Conservation (phyloP, 805 yeast genomes). For the Kockiozyma suomiensis region DNA sequence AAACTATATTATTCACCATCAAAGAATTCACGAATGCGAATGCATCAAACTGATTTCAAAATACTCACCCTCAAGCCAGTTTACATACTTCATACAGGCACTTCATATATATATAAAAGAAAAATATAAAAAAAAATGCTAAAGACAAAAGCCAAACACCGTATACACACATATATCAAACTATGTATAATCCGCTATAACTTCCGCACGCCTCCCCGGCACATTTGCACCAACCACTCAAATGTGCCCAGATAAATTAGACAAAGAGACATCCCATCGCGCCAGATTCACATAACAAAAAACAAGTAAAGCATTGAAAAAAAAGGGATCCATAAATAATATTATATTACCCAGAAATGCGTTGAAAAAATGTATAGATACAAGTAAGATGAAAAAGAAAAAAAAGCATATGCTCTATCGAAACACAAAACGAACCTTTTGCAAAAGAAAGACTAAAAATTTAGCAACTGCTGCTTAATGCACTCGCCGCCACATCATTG, state of each 20-base stretch:
- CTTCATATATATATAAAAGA: background rate
- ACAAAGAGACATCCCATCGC: background rate
- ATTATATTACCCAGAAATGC: no score
- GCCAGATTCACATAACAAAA: background rate
- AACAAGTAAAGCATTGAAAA: background rate
- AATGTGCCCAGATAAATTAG: background rate
- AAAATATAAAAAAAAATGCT: background rate
- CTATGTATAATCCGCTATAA: background rate
- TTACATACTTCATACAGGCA: background rate
- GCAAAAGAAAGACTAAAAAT: background rate
- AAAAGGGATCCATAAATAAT: no score
- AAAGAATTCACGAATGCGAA: background rate
- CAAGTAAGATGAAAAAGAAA: background rate
- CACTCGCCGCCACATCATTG: background rate
- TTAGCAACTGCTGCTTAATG: constrained; percentile 6
- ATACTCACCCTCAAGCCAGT: no score
- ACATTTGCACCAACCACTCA: background rate
- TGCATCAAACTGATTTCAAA: no score
- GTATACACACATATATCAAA: background rate
- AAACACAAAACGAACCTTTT: constrained; percentile 4
- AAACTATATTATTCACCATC: no score
- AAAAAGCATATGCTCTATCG: constrained; percentile 6
- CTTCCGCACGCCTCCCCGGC: background rate
- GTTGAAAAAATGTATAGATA: background rate
- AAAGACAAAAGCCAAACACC: constrained; percentile 8